phyloP scores from a whole-genome alignment of 2,329 filamentous ascomycete genomes.

The Basipetospora sp. region DNA sequence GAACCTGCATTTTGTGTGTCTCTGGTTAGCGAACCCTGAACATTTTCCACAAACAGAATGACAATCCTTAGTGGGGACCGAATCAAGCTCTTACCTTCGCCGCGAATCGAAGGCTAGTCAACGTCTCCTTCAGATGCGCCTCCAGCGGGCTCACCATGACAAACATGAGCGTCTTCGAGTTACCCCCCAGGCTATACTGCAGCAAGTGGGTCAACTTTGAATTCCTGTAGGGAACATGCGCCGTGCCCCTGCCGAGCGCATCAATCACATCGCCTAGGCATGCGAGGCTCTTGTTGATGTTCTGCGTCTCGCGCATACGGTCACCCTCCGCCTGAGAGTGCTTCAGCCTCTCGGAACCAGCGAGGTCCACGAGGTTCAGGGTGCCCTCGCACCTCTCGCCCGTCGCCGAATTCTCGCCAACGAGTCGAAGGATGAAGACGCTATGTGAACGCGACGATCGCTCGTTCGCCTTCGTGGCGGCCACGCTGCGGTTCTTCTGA shows the following conservation, averaged over 20 bases:
- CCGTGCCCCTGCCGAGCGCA: slow-evolving; percentile 69
- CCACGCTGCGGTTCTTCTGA: slow-evolving; percentile 74
- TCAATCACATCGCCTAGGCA: slow-evolving; percentile 91
- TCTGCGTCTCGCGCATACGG: slow-evolving; percentile 82
- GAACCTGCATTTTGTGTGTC: slow-evolving; percentile 50
- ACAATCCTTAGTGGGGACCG: background rate
- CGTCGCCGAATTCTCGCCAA: slow-evolving; percentile 56
- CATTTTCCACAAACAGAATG: slow-evolving; percentile 8
- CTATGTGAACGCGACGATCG: slow-evolving; percentile 88
- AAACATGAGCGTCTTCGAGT: slow-evolving; percentile 97
- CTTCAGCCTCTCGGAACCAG: slow-evolving; percentile 80
- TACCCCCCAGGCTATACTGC: slow-evolving; percentile 86
- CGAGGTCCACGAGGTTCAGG: slow-evolving; percentile 87
- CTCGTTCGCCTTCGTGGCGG: slow-evolving; percentile 94
- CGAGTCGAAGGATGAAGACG: slow-evolving; percentile 79
- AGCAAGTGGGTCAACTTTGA: slow-evolving; percentile 92
- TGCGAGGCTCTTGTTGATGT: slow-evolving; percentile 88
- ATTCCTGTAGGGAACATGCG: slow-evolving; percentile 85
- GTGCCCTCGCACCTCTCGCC: slow-evolving; percentile 81
- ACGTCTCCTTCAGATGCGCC: slow-evolving; percentile 77
- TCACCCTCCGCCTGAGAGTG: slow-evolving; percentile 77
- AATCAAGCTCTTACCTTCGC: slow-evolving; percentile 76
- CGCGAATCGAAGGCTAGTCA: slow-evolving; percentile 90
- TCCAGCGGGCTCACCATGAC: slow-evolving; percentile 93
- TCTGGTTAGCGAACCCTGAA: slow-evolving; percentile 1